These are phyloP conservation scores for Globisporangium middletonii DNA, from an alignment of 352 stramenopile genomes.

Conservation along the genomic window DNA sequence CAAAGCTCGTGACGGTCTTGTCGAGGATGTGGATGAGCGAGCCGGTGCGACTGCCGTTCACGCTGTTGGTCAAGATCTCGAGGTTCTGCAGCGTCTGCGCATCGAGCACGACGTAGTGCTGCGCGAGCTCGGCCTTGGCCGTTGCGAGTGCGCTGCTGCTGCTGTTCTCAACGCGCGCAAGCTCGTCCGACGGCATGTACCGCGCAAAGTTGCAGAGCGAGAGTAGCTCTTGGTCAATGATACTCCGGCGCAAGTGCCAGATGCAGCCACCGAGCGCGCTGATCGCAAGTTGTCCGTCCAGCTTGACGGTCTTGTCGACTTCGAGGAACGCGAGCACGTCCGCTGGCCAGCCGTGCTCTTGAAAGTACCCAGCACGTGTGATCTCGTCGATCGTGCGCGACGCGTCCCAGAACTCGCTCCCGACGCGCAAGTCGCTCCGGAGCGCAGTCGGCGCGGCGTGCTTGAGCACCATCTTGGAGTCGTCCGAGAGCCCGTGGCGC, in stretches of 20 bases:
- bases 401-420: constrained; percentile 88
- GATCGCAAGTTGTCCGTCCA: constrained; percentile 53
- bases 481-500: constrained; percentile 49
- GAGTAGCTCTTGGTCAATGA: constrained; percentile 81
- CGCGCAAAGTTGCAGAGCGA: constrained; percentile 71
- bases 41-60: constrained; percentile 84
- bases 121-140: constrained; percentile 48
- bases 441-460: constrained; percentile 54
- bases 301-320: constrained; percentile 63
- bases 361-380: constrained; percentile 85
- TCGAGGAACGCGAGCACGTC: constrained; percentile 54
- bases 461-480: constrained; percentile 74
- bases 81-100: constrained; percentile 97
- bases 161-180: constrained; percentile 16
- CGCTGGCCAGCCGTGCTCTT: constrained; percentile 60
- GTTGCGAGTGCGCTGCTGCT: constrained; percentile 10
- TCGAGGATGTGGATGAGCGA: constrained; percentile 91
- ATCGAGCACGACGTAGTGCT: constrained; percentile 93
- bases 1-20: constrained; percentile 92
- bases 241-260: constrained; percentile 72
- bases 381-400: constrained; percentile 90
- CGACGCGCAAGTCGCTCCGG: constrained; percentile 54
- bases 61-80: constrained; percentile 91
- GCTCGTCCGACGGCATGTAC: constrained; percentile 77
- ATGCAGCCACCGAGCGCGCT: constrained; percentile 69